Evolutionary conservation across 805 yeast genomes (phyloP), one percentile per base, ranked within the genome.

Genomic region (Brettanomyces custersianus): DNA sequence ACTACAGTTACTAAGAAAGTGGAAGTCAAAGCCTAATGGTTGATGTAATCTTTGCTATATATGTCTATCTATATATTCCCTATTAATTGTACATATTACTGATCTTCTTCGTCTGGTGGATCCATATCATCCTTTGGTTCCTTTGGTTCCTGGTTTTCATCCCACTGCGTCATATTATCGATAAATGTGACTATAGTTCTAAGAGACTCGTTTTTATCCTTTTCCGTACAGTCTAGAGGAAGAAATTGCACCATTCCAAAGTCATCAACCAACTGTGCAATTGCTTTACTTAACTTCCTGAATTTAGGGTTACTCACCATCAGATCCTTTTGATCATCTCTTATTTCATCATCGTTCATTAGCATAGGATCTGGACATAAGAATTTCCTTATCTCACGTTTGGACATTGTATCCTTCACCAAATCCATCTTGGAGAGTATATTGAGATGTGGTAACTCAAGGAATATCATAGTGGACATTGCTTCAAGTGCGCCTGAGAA

Each of bases 241-340:
- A 92, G 62, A 52, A 87, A 92, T 55, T 92, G 96, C 3, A 92
- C 96, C 99, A 92, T 92, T 5, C 98, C 98, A 56, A 92, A 92
- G 51, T 92, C 99, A 53, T 92, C 97, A 24, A 88, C 94, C 46
- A 92, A 65, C 43, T 81, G 77, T 0, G 96, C 96, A 46, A 92
- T 87, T 12, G 88, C 72, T 46, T 72, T 72, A 55, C 86, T 90
- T 40, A 92, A 68, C 42, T 67, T 74, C 26, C 77, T 70, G 51
- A 77, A 90, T 49, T 71, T 79, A 10, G 75, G 74, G 47, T 72
- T 74, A 8, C 53, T 41, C 20, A 39, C 46, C 22, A 60, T 63
- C 33, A 49, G 52, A 20, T 51, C 57, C 18, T 40, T 45, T 10
- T 41, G 44, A 25, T 44, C 55, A 26, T 42, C 46, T 16, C 28